Percentiles rank a stretch among this genome's conserved stretches.
phyloP scores from a whole-genome alignment of 306 rosid genomes.

The Heteromeles arbutifolia region DNA sequence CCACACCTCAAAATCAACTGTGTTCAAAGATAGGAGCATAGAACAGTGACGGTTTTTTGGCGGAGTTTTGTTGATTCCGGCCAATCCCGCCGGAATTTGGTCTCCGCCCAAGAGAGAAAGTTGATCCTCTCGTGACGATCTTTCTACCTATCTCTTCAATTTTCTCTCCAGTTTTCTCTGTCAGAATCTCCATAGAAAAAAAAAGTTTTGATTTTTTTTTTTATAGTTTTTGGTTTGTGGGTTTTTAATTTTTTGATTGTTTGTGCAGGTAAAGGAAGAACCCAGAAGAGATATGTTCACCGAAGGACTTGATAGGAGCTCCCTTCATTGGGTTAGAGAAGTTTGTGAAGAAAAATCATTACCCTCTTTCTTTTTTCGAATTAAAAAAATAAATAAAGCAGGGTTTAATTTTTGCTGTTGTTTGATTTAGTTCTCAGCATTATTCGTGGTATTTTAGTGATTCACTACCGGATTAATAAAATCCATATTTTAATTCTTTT shows the following conservation, averaged over 20 bases:
- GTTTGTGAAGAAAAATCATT: conserved; percentile 24
- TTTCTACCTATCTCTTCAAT: too few species aligned
- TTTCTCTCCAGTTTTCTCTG: too few species aligned
- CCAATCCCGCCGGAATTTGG: too few species aligned
- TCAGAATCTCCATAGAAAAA: neutral
- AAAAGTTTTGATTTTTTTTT: neutral
- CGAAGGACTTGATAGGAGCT: conserved; percentile 72
- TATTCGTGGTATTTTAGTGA: too few species aligned
- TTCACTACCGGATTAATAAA: too few species aligned
- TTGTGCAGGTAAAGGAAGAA: conserved; percentile 22
- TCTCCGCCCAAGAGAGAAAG: too few species aligned
- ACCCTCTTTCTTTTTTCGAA: neutral
- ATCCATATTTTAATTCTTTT: too few species aligned
- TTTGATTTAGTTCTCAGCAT: neutral
- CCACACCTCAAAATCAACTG: too few species aligned
- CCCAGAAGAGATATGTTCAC: conserved; percentile 58
- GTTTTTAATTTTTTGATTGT: neutral
- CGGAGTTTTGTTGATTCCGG: too few species aligned
- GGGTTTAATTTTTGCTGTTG: neutral
- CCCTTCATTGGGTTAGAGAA: conserved; percentile 89
- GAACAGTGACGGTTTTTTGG: too few species aligned
- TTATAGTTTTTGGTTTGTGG: neutral
- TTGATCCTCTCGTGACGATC: too few species aligned
- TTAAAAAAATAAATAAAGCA: neutral
- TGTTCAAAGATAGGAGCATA: too few species aligned